A percentile compares a stretch with the other conserved stretches of the same genome.
Conservation (phyloP, 345 rosid species). For the Pistacia vera region DNA sequence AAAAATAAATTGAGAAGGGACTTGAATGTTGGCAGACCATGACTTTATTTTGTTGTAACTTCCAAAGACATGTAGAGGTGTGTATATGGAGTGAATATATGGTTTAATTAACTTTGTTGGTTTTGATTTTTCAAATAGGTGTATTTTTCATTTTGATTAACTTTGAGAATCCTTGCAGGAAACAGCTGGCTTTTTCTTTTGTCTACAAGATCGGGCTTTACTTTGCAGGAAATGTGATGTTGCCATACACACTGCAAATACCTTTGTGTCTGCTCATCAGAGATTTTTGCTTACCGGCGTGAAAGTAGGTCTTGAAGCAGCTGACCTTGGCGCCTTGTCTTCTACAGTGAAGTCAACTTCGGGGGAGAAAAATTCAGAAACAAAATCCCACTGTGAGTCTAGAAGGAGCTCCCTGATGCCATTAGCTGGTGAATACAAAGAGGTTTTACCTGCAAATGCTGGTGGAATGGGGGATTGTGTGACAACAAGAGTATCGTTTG, state of each 20-base stretch:
- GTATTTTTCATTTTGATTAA: background rate
- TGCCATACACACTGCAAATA: slow-evolving; percentile 74
- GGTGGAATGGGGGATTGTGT: slow-evolving; percentile 33
- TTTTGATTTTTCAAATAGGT: background rate
- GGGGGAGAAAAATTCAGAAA: slow-evolving; percentile 47
- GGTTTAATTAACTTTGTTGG: background rate
- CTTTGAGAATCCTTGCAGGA: slow-evolving; percentile 54
- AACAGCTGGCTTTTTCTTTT: slow-evolving; percentile 88
- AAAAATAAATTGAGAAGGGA: background rate
- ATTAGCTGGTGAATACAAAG: slow-evolving; percentile 32
- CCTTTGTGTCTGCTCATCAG: slow-evolving; percentile 81
- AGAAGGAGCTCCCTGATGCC: slow-evolving; percentile 32
- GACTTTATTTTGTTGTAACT: background rate
- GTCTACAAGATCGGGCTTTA: slow-evolving; percentile 92
- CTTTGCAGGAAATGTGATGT: slow-evolving; percentile 97
- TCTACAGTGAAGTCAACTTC: slow-evolving; percentile 49
- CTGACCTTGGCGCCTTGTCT: slow-evolving; percentile 54
- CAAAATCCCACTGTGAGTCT: slow-evolving; percentile 36
- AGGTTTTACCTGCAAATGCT: slow-evolving; percentile 34
- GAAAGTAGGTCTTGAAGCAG: slow-evolving; percentile 79
- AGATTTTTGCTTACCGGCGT: slow-evolving; percentile 94
- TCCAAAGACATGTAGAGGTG: too few species aligned
- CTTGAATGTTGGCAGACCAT: background rate
- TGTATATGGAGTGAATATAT: too few species aligned
- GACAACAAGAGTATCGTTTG: slow-evolving; percentile 42